Evolutionary conservation across 176 grass and related monocot genomes (phyloP).

Genomic region (Sorghum bicolor): Sorghum_bicolor_NCBIv3 NC_012872.2:66482001-66482500

Average conservation of each 20-base stretch:
- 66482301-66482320: not conserved
- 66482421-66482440: not conserved
- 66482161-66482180: too few relatives aligned
- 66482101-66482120: too few relatives aligned
- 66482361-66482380: not conserved
- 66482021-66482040: slow-evolving; percentile 34
- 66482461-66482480: not conserved
- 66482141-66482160: not conserved
- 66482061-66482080: slow-evolving; percentile 21
- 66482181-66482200: too few relatives aligned
- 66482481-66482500: not conserved
- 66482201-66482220: too few relatives aligned
- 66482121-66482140: not conserved
- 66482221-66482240: too few relatives aligned
- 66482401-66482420: not conserved
- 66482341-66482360: not conserved
- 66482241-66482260: not conserved
- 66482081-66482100: not conserved
- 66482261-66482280: not conserved
- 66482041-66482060: slow-evolving; percentile 34
- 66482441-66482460: not conserved
- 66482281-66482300: not conserved
- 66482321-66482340: not conserved
- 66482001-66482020: slow-evolving; percentile 31
- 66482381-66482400: not conserved